A percentile compares a stretch with the other conserved stretches of the same genome.
phyloP scores from a whole-genome alignment of 495 filamentous ascomycete species.

The Astrothelium macrocarpum region DNA sequence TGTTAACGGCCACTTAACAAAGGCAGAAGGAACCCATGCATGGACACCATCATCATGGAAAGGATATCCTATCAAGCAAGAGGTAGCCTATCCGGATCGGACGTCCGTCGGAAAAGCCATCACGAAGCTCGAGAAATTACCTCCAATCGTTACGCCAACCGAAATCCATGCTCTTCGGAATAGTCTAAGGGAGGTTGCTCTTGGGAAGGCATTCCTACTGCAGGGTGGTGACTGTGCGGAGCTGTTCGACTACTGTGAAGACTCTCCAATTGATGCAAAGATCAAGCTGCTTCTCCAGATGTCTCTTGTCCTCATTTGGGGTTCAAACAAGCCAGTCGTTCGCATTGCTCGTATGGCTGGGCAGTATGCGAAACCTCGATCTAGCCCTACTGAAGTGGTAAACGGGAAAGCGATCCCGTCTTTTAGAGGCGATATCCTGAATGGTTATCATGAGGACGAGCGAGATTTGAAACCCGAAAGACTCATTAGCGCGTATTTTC shows the following conservation, averaged over 20 bases:
- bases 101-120: constrained; percentile 54
- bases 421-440: constrained; percentile 92
- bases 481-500: constrained; percentile 86
- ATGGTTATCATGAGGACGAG: constrained; percentile 66
- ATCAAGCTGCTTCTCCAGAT: constrained; percentile 95
- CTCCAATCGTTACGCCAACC: constrained; percentile 79
- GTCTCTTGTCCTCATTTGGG: constrained; percentile 87
- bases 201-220: constrained; percentile 86
- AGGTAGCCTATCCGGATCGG: constrained; percentile 66
- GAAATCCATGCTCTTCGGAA: constrained; percentile 74
- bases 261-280: constrained; percentile 79
- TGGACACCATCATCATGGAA: constrained; percentile 58
- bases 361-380: constrained; percentile 92
- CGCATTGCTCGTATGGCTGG: constrained; percentile 93
- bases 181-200: constrained; percentile 70
- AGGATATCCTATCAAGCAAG: constrained; percentile 84
- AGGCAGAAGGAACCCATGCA: neutral
- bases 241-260: constrained; percentile 92
- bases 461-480: constrained; percentile 70
- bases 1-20: too few relatives aligned
- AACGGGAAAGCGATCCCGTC: constrained; percentile 74
- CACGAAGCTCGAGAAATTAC: constrained; percentile 62
- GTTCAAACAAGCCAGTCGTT: constrained; percentile 82
- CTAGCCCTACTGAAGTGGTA: constrained; percentile 73
- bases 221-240: constrained; percentile 97